Evolutionary conservation across 1,284 basidiomycete species (phyloP).

Genomic region (Phenoliferia sp.): DNA sequence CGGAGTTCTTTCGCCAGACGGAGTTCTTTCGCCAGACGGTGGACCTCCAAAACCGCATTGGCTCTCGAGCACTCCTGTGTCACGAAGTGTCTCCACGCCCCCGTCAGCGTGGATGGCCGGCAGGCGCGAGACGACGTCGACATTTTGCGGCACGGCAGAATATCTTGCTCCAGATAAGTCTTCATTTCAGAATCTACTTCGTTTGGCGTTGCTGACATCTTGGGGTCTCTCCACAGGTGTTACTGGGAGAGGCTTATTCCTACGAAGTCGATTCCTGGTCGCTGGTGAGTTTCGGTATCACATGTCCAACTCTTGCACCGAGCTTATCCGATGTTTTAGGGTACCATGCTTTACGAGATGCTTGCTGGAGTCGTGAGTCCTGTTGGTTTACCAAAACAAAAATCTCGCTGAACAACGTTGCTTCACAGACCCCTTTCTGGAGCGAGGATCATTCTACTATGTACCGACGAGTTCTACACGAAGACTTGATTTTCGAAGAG

Average conservation of each 20-base stretch:
- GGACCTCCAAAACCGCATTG: conserved; percentile 18
- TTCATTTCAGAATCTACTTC: too few species aligned
- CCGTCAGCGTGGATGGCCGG: conserved; percentile 16
- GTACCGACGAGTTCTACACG: conserved; percentile 84
- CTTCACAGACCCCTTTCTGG: conserved; percentile 79
- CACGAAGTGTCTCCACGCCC: conserved; percentile 20
- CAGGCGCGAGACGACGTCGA: conserved; percentile 24
- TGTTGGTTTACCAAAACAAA: too few species aligned
- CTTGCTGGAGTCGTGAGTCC: conserved; percentile 58
- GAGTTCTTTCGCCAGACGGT: background rate
- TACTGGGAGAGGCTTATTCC: conserved; percentile 82
- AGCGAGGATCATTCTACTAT: conserved; percentile 89
- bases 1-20: background rate
- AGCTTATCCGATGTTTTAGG: conserved; percentile 38
- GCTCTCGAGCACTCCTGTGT: conserved; percentile 4
- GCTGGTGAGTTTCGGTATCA: conserved; percentile 45
- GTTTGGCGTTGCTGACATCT: background rate
- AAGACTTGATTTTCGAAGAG: conserved; percentile 75
- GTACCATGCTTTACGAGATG: conserved; percentile 96
- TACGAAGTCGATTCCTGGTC: conserved; percentile 98
- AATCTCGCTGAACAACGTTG: too few species aligned
- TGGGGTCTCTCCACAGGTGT: conserved; percentile 52
- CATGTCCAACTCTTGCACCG: background rate
- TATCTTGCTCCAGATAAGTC: conserved; percentile 58
- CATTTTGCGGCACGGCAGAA: conserved; percentile 63